Evolutionary conservation across 1,139 yeast genomes (phyloP).

Genomic region (Meyerozyma guilliermondii): DNA sequence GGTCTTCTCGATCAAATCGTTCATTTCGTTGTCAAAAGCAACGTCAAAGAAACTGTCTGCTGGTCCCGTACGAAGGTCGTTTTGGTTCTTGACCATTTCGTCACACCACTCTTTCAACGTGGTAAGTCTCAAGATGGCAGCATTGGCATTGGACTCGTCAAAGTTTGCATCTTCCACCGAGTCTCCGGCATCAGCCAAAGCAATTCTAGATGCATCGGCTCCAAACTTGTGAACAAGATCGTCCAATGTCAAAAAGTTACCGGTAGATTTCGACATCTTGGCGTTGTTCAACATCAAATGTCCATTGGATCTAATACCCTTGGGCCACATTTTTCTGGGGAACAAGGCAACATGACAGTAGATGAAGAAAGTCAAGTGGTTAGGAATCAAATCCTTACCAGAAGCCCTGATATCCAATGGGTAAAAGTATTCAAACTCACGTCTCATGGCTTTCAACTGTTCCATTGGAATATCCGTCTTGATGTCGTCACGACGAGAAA

Average conservation of each 20-base stretch:
- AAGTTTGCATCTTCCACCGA: slow-evolving; percentile 96
- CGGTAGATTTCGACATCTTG: slow-evolving; percentile 97
- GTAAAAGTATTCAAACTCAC: slow-evolving; percentile 93
- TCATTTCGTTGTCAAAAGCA: slow-evolving; percentile 94
- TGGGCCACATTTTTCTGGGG: slow-evolving; percentile 90
- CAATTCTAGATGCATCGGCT: slow-evolving; percentile 97
- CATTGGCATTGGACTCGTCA: slow-evolving; percentile 94
- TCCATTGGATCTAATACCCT: slow-evolving; percentile 91
- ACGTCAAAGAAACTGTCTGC: slow-evolving; percentile 67
- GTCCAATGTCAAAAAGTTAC: slow-evolving; percentile 89
- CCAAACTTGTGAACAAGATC: slow-evolving; percentile 87
- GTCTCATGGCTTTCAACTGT: slow-evolving; percentile 69
- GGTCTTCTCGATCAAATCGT: slow-evolving; percentile 69
- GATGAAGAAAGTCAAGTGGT: slow-evolving; percentile 93
- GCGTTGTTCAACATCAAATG: slow-evolving; percentile 93
- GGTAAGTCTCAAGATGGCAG: slow-evolving; percentile 90
- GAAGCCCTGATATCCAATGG: slow-evolving; percentile 89
- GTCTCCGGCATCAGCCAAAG: slow-evolving; percentile 98
- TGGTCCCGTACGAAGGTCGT: slow-evolving; percentile 65
- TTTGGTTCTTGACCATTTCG: slow-evolving; percentile 51
- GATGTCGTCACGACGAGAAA: slow-evolving; percentile 64
- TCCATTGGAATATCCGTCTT: slow-evolving; percentile 59
- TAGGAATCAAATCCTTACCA: slow-evolving; percentile 96
- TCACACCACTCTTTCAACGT: slow-evolving; percentile 96
- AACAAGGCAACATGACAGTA: slow-evolving; percentile 90